These are phyloP conservation scores for Mycosarcoma maydis DNA, from an alignment of 1,284 basidiomycete genomes.

Conservation along the genomic window DNA sequence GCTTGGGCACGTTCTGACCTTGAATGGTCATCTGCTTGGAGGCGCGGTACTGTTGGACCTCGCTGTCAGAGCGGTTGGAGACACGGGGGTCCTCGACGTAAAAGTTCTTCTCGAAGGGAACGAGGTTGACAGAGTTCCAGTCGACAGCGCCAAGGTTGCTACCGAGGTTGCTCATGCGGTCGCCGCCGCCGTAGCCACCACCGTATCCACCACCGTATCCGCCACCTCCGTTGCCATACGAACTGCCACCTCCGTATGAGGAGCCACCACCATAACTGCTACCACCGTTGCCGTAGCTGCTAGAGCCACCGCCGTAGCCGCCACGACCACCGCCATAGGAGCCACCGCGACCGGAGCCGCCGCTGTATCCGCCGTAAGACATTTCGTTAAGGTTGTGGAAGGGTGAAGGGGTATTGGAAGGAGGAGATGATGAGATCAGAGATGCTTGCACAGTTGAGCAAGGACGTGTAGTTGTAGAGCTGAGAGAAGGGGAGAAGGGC, in stretches of 20 bases:
- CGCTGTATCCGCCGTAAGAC: slow-evolving; percentile 56
- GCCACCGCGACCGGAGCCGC: slow-evolving; percentile 44
- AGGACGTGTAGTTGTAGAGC: slow-evolving; percentile 9
- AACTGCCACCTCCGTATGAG: slow-evolving; percentile 45
- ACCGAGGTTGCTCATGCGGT: slow-evolving; percentile 86
- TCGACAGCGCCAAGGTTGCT: slow-evolving; percentile 84
- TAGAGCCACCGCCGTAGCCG: slow-evolving; percentile 30
- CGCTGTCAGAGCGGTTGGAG: slow-evolving; percentile 79
- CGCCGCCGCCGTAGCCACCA: slow-evolving; percentile 69
- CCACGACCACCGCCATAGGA: slow-evolving; percentile 45
- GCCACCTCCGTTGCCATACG: slow-evolving; percentile 67
- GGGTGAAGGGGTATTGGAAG: background rate
- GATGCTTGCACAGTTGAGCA: slow-evolving; percentile 17
- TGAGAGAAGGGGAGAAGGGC: background rate
- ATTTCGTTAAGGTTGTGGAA: slow-evolving; percentile 16
- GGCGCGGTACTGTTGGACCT: slow-evolving; percentile 86
- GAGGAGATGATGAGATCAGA: too few species aligned
- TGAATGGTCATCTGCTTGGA: slow-evolving; percentile 90
- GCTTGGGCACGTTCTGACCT: slow-evolving; percentile 87
- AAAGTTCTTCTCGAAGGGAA: slow-evolving; percentile 85
- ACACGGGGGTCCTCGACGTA: slow-evolving; percentile 93
- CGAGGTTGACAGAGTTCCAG: slow-evolving; percentile 78
- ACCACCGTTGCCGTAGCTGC: slow-evolving; percentile 39
- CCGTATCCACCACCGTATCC: slow-evolving; percentile 45
- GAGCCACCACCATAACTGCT: slow-evolving; percentile 37